Conservation (phyloP, 1,284 basidiomycete genomes). For the Cutaneotrichosporon sp. region DNA sequence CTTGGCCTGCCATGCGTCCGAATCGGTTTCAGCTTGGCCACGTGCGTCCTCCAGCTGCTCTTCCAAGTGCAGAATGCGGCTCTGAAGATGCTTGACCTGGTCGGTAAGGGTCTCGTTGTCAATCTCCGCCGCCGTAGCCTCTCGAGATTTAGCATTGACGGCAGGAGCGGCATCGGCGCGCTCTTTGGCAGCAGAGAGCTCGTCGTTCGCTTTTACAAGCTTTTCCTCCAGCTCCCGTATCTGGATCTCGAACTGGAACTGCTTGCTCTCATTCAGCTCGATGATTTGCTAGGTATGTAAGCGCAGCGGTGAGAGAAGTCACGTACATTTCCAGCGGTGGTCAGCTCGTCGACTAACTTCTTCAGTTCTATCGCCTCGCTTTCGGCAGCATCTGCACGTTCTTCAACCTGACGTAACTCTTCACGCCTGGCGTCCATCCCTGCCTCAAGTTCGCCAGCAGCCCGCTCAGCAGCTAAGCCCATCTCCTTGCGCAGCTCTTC, state of each 20-base stretch:
- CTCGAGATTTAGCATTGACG: slow-evolving; percentile 33
- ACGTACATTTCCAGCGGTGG: slow-evolving; percentile 43
- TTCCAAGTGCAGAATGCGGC: slow-evolving; percentile 68
- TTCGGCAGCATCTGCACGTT: slow-evolving; percentile 39
- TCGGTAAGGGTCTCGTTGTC: slow-evolving; percentile 88
- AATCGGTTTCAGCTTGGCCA: slow-evolving; percentile 66
- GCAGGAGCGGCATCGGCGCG: slow-evolving; percentile 8
- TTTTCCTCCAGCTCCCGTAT: slow-evolving; percentile 60
- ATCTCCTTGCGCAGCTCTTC: slow-evolving; percentile 40
- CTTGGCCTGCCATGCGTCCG: slow-evolving; percentile 60
- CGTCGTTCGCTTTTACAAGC: slow-evolving; percentile 19
- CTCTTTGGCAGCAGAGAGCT: not conserved
- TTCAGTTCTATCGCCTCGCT: slow-evolving; percentile 32
- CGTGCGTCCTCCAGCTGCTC: slow-evolving; percentile 78
- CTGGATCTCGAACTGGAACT: slow-evolving; percentile 71
- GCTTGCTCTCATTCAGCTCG: slow-evolving; percentile 74
- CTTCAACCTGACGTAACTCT: slow-evolving; percentile 41
- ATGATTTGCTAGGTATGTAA: slow-evolving; percentile 69
- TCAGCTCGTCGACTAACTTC: slow-evolving; percentile 43
- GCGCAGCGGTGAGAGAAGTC: not conserved
- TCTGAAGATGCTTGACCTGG: slow-evolving; percentile 77
- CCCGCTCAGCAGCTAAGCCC: slow-evolving; percentile 37
- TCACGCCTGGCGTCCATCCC: slow-evolving; percentile 47
- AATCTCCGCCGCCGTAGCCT: slow-evolving; percentile 68
- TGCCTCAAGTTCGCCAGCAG: slow-evolving; percentile 42